Conservation (phyloP, 352 stramenopile genomes). For the Phytophthora ohioensis region DNA sequence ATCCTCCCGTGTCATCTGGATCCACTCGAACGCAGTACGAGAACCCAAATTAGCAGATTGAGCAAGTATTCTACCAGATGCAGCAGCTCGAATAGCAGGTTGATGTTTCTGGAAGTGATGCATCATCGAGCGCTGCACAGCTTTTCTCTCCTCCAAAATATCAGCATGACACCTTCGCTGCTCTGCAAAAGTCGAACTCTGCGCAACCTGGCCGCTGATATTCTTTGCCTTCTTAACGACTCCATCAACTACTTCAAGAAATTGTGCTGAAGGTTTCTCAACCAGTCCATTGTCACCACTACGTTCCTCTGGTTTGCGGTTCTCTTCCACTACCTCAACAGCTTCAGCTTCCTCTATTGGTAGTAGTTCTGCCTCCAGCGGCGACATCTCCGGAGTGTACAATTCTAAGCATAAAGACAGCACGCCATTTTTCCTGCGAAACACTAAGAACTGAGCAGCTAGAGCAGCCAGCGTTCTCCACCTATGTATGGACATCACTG, state of each 20-base stretch:
- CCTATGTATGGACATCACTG: conserved; percentile 23
- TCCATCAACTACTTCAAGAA: background rate
- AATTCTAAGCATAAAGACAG: conserved; percentile 29
- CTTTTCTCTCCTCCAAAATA: conserved; percentile 10
- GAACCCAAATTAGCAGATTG: background rate
- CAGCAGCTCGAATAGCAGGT: conserved; percentile 32
- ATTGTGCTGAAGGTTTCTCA: background rate
- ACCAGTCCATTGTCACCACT: background rate
- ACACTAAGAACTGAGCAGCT: conserved; percentile 36
- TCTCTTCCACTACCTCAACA: background rate
- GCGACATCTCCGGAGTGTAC: background rate
- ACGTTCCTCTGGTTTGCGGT: background rate
- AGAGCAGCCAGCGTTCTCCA: conserved; percentile 40
- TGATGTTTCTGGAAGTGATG: conserved; percentile 61
- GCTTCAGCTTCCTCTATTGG: background rate
- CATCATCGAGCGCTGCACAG: conserved; percentile 15
- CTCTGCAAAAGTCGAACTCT: background rate
- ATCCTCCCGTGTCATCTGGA: conserved; percentile 66
- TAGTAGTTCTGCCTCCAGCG: background rate
- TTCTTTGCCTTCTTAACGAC: background rate
- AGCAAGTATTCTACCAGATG: conserved; percentile 22
- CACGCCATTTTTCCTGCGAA: conserved; percentile 48
- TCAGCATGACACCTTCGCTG: conserved; percentile 9
- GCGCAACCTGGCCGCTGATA: background rate
- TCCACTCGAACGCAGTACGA: conserved; percentile 47